Conservation (phyloP, 2,329 filamentous ascomycete genomes). For the Colletotrichum sp. region DNA sequence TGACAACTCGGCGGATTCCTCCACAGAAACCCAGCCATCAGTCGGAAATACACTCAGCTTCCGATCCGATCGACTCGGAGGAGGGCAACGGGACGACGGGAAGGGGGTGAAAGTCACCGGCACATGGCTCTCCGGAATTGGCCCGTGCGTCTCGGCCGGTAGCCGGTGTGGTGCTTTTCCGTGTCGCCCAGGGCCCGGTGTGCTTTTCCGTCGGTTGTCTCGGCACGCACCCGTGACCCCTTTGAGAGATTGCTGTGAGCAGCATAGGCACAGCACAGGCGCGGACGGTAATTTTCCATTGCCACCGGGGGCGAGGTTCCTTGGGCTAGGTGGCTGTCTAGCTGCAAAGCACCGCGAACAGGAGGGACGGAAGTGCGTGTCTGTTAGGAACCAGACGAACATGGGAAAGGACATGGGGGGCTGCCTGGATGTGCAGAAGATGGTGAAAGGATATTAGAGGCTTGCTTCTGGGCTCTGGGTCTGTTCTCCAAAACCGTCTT, state of each 20-base stretch:
- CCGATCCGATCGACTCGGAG: background rate
- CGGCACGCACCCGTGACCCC: background rate
- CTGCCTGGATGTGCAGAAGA: background rate
- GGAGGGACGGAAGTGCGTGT: slow-evolving; percentile 4
- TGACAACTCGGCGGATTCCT: background rate
- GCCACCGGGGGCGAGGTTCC: background rate
- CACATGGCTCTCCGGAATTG: background rate
- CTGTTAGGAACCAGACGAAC: background rate
- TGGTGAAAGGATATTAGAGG: background rate
- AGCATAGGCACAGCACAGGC: background rate
- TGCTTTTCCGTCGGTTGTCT: slow-evolving; percentile 19
- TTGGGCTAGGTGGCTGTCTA: background rate
- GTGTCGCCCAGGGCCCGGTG: background rate
- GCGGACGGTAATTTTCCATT: background rate
- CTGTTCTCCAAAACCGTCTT: background rate
- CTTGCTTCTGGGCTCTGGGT: background rate
- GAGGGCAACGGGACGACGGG: background rate
- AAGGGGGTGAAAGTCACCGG: background rate
- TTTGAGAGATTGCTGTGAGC: background rate
- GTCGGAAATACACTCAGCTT: background rate
- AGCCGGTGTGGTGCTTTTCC: slow-evolving; percentile 2
- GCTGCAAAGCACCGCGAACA: background rate
- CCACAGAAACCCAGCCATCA: background rate
- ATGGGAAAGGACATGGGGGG: background rate
- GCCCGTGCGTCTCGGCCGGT: background rate